A percentile compares a stretch with the other conserved stretches of the same genome.
These are phyloP conservation scores for Rubroboletus satanas DNA, from an alignment of 768 basidiomycete species.

Conservation along the genomic window DNA sequence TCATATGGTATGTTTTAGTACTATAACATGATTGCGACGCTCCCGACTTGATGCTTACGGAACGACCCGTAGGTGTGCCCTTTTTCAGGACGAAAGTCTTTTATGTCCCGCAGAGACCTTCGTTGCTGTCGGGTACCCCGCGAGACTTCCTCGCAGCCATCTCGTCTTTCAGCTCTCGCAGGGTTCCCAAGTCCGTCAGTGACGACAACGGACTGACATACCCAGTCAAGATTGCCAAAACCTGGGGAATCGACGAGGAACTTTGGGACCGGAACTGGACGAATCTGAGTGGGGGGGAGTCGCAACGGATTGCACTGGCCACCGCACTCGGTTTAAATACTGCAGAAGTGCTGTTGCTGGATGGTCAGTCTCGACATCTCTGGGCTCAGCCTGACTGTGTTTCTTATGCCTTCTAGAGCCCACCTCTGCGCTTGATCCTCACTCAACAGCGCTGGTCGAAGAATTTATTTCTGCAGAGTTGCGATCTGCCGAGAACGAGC, in stretches of 20 bases:
- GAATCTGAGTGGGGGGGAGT: conserved; percentile 81
- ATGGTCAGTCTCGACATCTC: conserved; percentile 48
- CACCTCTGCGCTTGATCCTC: conserved; percentile 80
- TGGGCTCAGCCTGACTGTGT: neutral
- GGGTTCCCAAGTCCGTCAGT: conserved; percentile 21
- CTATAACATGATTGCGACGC: neutral
- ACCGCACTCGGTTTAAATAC: conserved; percentile 67
- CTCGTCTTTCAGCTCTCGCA: conserved; percentile 47
- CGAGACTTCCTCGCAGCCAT: conserved; percentile 63
- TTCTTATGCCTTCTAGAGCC: conserved; percentile 54
- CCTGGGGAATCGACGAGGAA: conserved; percentile 63
- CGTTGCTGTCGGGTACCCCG: conserved; percentile 80
- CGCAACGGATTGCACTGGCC: conserved; percentile 78
- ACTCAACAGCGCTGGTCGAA: conserved; percentile 65
- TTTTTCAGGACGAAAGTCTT: conserved; percentile 72
- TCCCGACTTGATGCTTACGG: neutral
- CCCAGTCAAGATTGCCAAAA: conserved; percentile 50
- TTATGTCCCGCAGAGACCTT: conserved; percentile 87
- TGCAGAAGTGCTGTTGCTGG: conserved; percentile 76
- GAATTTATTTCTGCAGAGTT: conserved; percentile 52
- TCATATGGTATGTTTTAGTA: conserved; percentile 39
- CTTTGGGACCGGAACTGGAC: conserved; percentile 82
- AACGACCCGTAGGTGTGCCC: conserved; percentile 59
- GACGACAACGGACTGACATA: conserved; percentile 28
- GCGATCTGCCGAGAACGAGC: conserved; percentile 39